phyloP scores from a whole-genome alignment of 768 basidiomycete species.

The Phaffia australis region DNA sequence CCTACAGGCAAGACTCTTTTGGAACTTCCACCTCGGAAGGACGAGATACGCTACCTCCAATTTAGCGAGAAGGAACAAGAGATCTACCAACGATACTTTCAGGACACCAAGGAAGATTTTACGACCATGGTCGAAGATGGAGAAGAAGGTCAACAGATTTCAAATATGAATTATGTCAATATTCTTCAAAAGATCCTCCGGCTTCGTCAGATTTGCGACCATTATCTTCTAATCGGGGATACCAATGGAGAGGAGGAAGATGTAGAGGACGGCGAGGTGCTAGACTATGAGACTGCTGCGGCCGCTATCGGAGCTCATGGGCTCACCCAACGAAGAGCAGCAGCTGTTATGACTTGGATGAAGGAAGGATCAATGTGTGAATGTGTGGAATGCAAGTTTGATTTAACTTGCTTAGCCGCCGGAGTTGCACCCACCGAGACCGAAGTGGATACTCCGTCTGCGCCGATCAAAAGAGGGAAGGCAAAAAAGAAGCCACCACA shows the following conservation, averaged over 20 bases:
- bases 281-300: constrained; percentile 67
- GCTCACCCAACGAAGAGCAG: constrained; percentile 58
- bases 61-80: constrained; percentile 70
- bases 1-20: constrained; percentile 75
- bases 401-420: constrained; percentile 50
- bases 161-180: constrained; percentile 94
- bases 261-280: constrained; percentile 43
- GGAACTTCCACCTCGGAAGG: constrained; percentile 76
- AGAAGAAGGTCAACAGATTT: constrained; percentile 72
- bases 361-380: constrained; percentile 78
- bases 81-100: constrained; percentile 80
- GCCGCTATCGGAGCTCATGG: constrained; percentile 67
- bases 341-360: constrained; percentile 71
- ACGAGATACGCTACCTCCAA: constrained; percentile 72
- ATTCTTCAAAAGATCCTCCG: constrained; percentile 93
- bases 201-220: constrained; percentile 94
- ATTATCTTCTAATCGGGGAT: constrained; percentile 69
- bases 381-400: constrained; percentile 75
- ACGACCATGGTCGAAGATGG: constrained; percentile 9
- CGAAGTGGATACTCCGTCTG: constrained; percentile 47
- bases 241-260: constrained; percentile 29
- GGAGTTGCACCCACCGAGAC: constrained; percentile 42
- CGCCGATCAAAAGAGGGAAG: constrained; percentile 34
- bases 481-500: constrained; percentile 31
- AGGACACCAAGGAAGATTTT: constrained; percentile 84